Evolutionary conservation across 2,329 filamentous ascomycete species (phyloP), one percentile per base, ranked within the genome.

Genomic region (Colletotrichum spaethianum): DNA sequence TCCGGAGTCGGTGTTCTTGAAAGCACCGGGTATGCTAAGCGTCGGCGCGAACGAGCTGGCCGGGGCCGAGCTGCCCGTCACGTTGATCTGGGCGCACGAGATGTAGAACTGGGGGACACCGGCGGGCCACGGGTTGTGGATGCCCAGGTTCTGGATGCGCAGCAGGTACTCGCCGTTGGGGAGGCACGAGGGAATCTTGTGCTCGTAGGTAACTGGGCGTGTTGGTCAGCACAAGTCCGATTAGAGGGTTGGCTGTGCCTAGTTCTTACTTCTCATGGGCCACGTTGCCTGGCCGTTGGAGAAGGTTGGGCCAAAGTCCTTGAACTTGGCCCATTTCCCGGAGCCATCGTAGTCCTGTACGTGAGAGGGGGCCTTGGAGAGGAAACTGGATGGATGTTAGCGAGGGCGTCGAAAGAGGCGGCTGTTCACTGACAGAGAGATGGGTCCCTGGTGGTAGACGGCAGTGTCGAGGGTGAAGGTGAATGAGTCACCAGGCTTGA

Each of bases 161-260:
- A 90, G 82, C 68, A 91, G 85, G 77, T 91, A 90, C 75, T 90
- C 86, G 72, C 89, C 89, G 46, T 88, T 78, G 36, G 84, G 84
- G 53, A 91, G 81, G 74, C 85, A 85, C n/a, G 78, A 73, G 3
- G 89, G 89, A 70, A 91, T 86, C 56, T 80, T 76, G 75, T 75
- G 78, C 38, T 77, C 75, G 77, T 83, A 82, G 0, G 76, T 74
- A 40, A 76, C 79, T 79, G 44, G 64, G 20, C n/a, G 20, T 16
- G 3, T 3, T 4, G 23, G 31, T 70, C 26, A 67, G 67, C 23
- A 31, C 4, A 5, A 26, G 7, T 18, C 4, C 23, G 20, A 36
- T 46, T 28, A 20, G n/a, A 14, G 38, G 28, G 31, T n/a, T 33
- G 48, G 26, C 28, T 7, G 16, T 11, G 12, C 16, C 8, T 4